Evolutionary conservation across 192 early-diverging fungal genomes (phyloP).

Genomic region (Coemansia sp.): DNA sequence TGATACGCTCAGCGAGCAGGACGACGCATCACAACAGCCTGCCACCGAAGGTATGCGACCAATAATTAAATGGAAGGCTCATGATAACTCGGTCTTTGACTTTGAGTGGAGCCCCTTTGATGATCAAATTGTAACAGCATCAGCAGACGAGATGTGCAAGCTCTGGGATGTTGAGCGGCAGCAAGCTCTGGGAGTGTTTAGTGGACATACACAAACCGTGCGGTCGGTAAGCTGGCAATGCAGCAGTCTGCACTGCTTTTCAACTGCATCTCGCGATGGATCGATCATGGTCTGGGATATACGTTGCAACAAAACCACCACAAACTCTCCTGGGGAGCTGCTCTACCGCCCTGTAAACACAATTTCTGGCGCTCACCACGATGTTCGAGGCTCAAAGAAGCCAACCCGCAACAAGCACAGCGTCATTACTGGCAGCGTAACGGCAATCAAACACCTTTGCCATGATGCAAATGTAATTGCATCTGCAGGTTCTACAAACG

Average conservation of each 20-base stretch:
- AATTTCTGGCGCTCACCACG: slow-evolving; percentile 36
- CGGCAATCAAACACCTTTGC: slow-evolving; percentile 23
- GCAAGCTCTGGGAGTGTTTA: slow-evolving; percentile 57
- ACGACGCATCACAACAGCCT: not conserved
- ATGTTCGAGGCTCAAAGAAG: slow-evolving; percentile 4
- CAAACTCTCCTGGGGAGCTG: slow-evolving; percentile 7
- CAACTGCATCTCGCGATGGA: slow-evolving; percentile 74
- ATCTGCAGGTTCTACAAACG: slow-evolving; percentile 48
- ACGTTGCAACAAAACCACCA: slow-evolving; percentile 55
- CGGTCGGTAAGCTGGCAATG: slow-evolving; percentile 67
- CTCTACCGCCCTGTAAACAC: slow-evolving; percentile 36
- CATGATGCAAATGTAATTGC: slow-evolving; percentile 32
- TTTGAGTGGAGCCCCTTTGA: slow-evolving; percentile 76
- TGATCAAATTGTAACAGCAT: slow-evolving; percentile 65
- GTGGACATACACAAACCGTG: slow-evolving; percentile 69
- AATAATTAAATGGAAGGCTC: slow-evolving; percentile 54
- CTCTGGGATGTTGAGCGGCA: slow-evolving; percentile 77
- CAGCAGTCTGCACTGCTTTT: slow-evolving; percentile 62
- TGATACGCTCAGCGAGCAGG: slow-evolving; percentile 13
- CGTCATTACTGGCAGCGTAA: slow-evolving; percentile 24
- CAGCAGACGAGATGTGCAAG: slow-evolving; percentile 72
- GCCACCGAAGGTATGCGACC: slow-evolving; percentile 18
- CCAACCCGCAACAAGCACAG: slow-evolving; percentile 20
- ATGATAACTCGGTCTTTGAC: slow-evolving; percentile 83
- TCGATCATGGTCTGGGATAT: slow-evolving; percentile 75